phyloP scores from a whole-genome alignment of 495 filamentous ascomycete species.

The Neurospora sp. region DNA sequence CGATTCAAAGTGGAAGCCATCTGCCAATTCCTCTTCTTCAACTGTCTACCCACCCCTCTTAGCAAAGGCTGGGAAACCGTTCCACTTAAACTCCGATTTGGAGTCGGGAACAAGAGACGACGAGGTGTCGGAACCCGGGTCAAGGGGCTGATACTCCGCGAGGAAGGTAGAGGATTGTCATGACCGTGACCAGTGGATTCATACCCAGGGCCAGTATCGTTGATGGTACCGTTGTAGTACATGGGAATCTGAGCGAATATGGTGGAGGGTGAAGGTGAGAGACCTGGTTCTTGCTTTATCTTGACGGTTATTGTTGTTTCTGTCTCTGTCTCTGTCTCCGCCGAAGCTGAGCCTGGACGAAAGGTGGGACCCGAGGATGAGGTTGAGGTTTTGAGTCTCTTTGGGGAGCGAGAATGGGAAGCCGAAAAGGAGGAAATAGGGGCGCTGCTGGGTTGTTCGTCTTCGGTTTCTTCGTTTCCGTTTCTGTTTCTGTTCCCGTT shows the following conservation, averaged over 20 bases:
- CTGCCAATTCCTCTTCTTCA: neutral
- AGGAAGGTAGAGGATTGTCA: neutral
- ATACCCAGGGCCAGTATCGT: neutral
- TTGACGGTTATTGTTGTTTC: neutral
- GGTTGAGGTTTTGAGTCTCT: neutral
- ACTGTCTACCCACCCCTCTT: neutral
- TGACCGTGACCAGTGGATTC: neutral
- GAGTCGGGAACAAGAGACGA: neutral
- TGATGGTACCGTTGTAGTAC: neutral
- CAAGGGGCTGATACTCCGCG: neutral
- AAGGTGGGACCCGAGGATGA: neutral
- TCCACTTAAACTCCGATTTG: neutral
- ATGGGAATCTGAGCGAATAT: neutral
- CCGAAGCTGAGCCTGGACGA: neutral
- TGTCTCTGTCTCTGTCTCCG: neutral
- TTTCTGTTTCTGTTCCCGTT: neutral
- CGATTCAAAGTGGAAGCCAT: neutral
- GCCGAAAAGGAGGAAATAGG: neutral
- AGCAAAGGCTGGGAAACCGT: neutral
- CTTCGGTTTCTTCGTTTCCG: neutral
- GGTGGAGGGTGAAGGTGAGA: neutral
- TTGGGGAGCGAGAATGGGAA: neutral
- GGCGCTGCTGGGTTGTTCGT: neutral
- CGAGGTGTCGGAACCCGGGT: neutral
- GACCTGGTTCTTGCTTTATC: neutral